Conservation (phyloP, 768 basidiomycete species). For the Leccinum aurantiacum region DNA sequence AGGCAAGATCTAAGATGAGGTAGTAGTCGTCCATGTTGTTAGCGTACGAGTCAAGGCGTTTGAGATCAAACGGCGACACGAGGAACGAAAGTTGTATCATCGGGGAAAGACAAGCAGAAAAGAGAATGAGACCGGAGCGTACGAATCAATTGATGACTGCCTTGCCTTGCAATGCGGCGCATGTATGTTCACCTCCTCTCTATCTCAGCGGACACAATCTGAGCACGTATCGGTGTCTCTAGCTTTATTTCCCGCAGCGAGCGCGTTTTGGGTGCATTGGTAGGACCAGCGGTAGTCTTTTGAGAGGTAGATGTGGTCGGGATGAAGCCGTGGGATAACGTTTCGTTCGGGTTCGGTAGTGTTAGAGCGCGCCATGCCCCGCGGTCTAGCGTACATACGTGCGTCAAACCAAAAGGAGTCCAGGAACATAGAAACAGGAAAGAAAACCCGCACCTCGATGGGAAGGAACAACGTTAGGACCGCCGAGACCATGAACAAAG, state of each 20-base stretch:
- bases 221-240: conserved; percentile 80
- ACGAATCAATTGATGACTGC: not conserved
- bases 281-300: conserved; percentile 35
- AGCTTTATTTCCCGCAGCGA: conserved; percentile 91
- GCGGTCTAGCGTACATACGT: conserved; percentile 23
- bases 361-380: conserved; percentile 23
- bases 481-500: conserved; percentile 42
- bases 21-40: conserved; percentile 97
- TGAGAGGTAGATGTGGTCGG: no score
- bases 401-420: not conserved
- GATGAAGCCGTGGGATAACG: no score
- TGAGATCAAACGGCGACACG: conserved; percentile 90
- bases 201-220: no score
- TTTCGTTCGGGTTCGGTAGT: no score
- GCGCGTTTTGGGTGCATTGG: conserved; percentile 63
- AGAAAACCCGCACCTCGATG: conserved; percentile 40
- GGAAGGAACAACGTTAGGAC: conserved; percentile 43
- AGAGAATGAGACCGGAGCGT: not conserved
- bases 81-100: conserved; percentile 41
- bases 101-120: not conserved
- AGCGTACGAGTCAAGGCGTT: conserved; percentile 92
- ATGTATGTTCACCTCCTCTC: no score
- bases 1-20: conserved; percentile 88
- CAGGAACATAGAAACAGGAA: not conserved
- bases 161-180: conserved; percentile 11